Base-by-base conservation (phyloP, 148 eudicot genomes). In the Diospyros lotus region DNA sequence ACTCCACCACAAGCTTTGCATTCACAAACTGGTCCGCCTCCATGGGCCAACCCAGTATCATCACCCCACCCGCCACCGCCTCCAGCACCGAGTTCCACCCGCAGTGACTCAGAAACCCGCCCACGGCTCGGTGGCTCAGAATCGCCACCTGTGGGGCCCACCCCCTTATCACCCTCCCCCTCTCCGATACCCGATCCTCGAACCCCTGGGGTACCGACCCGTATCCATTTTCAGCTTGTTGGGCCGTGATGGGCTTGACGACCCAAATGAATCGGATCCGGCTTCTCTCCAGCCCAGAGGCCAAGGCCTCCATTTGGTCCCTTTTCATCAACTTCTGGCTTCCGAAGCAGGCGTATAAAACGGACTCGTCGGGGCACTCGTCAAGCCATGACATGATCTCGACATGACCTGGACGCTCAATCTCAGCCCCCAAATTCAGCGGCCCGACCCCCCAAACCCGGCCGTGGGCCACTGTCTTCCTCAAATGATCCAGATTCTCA, bases 71-170 rank as follows among this genome's bases (percentile, higher is more conserved):
- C 38, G 58, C 74, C 43, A 85, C 28, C 13, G 86, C 83, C 81
- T 90, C 95, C 64, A 86, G 13, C 42, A 79, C 51, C 10, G 94
- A 86, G 86, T 90, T 90, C 90, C 87, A 88, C 45, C 91, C 91
- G 55, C 90, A 90, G 39, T 90, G 94, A 77, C 86, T 86, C 69
- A 86, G 44, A 42, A 90, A 90, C 61, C 87, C 85, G 5, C 86
- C 83, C 55, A 87, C 83, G 0, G 86, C 85, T 58, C 71, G 84
- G 72, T 91, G 93, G 45, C 67, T 80, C 72, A 87, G 67, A 77
- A 90, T 85, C 64, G 78, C 76, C 56, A 68, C 68, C 43, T 86
- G 90, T 39, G 94, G 90, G 1, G 82, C 90, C 92, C 90, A 88
- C 3, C 86, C 89, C 38, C 60, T 71, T 39, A 81, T 14, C 11